A percentile compares a stretch with the other conserved stretches of the same genome.
Evolutionary conservation across 495 filamentous ascomycete genomes (phyloP).

Genomic region (Podospora anserina): DNA sequence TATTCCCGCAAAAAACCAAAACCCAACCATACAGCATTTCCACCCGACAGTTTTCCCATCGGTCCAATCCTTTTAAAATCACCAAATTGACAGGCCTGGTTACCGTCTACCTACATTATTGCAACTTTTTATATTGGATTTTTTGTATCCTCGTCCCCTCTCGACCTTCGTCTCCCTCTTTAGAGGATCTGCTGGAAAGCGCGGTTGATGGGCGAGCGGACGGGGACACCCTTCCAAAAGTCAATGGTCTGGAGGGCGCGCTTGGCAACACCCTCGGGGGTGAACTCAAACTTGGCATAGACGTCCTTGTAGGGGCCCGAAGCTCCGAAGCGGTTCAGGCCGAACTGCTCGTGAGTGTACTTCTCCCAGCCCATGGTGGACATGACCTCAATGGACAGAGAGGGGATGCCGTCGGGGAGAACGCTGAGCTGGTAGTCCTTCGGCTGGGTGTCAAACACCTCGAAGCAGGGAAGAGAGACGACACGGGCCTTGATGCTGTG

Average conservation of each 20-base stretch:
- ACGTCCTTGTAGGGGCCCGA: conserved; percentile 96
- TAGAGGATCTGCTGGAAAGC: conserved; percentile 86
- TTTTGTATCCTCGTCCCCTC: neutral
- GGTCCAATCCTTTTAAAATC: conserved; percentile 4
- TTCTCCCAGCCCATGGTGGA: conserved; percentile 93
- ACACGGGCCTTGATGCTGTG: conserved; percentile 86
- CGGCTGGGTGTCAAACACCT: conserved; percentile 91
- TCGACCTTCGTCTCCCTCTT: conserved; percentile 1
- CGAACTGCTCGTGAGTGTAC: conserved; percentile 98
- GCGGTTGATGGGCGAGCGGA: conserved; percentile 93
- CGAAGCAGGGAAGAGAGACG: conserved; percentile 93
- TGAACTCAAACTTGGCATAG: conserved; percentile 99
- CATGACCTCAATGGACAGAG: conserved; percentile 91
- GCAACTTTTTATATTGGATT: conserved; percentile 5
- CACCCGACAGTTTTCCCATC: conserved; percentile 9
- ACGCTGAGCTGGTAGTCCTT: conserved; percentile 92
- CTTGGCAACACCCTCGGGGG: conserved; percentile 91
- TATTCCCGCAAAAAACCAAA: conserved; percentile 15
- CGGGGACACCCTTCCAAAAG: conserved; percentile 91
- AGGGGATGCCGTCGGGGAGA: conserved; percentile 90
- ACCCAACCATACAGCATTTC: conserved; percentile 10
- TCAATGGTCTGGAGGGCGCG: conserved; percentile 85
- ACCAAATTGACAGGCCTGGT: conserved; percentile 5
- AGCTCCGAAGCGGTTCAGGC: conserved; percentile 96
- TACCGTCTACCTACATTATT: conserved; percentile 3